Conservation (phyloP, 2,329 filamentous ascomycete genomes). For the Ophiocordyceps camponoti-floridani region DNA sequence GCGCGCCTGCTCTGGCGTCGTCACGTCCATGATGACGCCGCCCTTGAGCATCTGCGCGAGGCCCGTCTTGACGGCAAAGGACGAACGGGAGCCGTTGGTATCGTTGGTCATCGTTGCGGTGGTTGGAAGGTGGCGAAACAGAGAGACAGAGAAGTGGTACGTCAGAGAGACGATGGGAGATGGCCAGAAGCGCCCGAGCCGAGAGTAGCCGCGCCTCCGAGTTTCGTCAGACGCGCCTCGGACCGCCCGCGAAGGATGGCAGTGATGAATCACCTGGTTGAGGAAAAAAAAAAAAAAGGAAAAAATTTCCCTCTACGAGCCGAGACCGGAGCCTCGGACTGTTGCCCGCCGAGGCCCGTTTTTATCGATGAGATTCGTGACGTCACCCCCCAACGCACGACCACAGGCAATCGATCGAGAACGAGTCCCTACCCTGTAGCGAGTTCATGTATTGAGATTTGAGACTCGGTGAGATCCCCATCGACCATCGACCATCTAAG, state of each 20-base stretch:
- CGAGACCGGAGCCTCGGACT: neutral
- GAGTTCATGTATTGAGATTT: too few species aligned
- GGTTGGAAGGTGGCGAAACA: neutral
- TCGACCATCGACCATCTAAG: too few species aligned
- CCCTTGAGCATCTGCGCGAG: slow-evolving; percentile 97
- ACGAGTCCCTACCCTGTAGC: too few species aligned
- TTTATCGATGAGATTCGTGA: too few species aligned
- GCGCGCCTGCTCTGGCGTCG: slow-evolving; percentile 80
- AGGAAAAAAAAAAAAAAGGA: neutral
- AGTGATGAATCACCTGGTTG: neutral
- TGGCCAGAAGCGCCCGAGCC: neutral
- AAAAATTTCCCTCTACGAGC: neutral
- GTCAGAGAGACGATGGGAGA: neutral
- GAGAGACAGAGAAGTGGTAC: neutral
- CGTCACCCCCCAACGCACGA: too few species aligned
- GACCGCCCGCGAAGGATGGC: neutral
- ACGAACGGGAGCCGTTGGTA: slow-evolving; percentile 11
- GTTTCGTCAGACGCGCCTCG: neutral
- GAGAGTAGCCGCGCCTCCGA: neutral
- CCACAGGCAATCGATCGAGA: too few species aligned
- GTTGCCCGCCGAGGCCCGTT: too few species aligned
- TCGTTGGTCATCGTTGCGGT: slow-evolving; percentile 13
- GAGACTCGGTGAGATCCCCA: too few species aligned
- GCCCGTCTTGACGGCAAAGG: slow-evolving; percentile 85
- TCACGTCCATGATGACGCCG: slow-evolving; percentile 98